Evolutionary conservation across 164 flowering plant genomes (phyloP), one percentile per base, ranked within the genome.

Genomic region (Nymphaea colorata): DNA sequence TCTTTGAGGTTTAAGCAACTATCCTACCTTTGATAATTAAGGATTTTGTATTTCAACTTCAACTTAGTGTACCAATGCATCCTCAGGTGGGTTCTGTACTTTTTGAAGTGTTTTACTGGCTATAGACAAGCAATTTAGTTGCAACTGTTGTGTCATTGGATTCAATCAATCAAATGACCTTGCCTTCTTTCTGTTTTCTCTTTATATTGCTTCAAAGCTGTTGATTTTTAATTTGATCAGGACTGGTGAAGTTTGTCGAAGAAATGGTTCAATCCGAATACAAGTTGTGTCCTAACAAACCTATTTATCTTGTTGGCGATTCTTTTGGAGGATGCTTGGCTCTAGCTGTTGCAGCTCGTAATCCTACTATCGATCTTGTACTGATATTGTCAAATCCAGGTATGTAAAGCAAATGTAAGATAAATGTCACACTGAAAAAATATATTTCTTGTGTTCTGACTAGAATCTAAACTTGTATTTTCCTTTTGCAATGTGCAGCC

Each of bases 241-340:
- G 77, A 4, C 73, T 93, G 76, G 80, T 93, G 61, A 75, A 82
- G 70, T 69, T 82, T 66, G 91, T 91, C 7, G 97, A 85, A 72
- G 74, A 79, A 65, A 75, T 90, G 44, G 76, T 91, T 75, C 85
- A 80, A 73, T 64, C n/a, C 41, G 89, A 91, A 79, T 83, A 87
- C 83, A 77, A 81, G 60, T 71, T 74, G 41, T 67, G 73, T 70
- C 97, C 98, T 70, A 73, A 82, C 53, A 89, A 75, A 73, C 97
- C 96, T 55, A 87, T 94, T 66, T 94, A 94, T 78, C 70, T 94
- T 62, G 84, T 94, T 60, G 97, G 97, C 17, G 97, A 94, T 78
- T 94, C 98, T 44, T 82, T 94, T 72, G 98, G 98, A 59, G 97
- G 97, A 76, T 87, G 90, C 82, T 78, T 94, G 61, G 93, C 96